phyloP scores from a whole-genome alignment of 805 yeast species.

The Isabelozyma heimii region DNA sequence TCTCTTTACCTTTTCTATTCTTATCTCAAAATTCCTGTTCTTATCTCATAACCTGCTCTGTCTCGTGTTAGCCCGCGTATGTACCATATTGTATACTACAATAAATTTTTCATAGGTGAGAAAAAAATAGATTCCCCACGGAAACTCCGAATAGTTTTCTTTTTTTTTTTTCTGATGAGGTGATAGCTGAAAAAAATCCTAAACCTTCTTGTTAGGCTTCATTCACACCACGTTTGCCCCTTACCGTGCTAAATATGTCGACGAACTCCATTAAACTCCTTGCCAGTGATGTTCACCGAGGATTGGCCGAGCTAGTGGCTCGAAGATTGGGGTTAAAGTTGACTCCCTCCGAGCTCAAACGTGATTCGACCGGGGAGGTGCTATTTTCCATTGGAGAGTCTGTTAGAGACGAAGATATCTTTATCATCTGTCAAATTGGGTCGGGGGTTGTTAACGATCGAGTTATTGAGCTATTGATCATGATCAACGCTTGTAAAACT shows the following conservation, averaged over 20 bases:
- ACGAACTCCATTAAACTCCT: conserved; percentile 56
- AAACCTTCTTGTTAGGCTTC: too few species aligned
- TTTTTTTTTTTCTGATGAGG: too few species aligned
- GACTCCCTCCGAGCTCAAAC: conserved; percentile 65
- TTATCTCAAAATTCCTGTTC: too few species aligned
- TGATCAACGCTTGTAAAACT: conserved; percentile 92
- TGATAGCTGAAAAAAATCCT: too few species aligned
- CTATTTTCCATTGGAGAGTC: conserved; percentile 73
- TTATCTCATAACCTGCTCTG: too few species aligned
- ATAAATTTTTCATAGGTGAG: too few species aligned
- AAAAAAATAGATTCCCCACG: too few species aligned
- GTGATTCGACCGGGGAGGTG: conserved; percentile 81
- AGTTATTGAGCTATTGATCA: conserved; percentile 80
- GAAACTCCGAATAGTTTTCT: not conserved
- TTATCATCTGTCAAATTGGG: conserved; percentile 75
- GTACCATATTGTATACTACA: too few species aligned
- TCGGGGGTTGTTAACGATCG: conserved; percentile 81
- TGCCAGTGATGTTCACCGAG: conserved; percentile 79
- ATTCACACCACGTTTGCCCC: too few species aligned
- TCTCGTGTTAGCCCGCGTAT: too few species aligned
- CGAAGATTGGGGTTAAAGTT: conserved; percentile 64
- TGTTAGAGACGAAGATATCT: conserved; percentile 80
- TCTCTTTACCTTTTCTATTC: too few species aligned
- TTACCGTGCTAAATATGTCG: conserved; percentile 45
- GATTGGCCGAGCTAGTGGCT: conserved; percentile 73